phyloP scores from a whole-genome alignment of 1,139 yeast species.

The Starmera stellimalicola region DNA sequence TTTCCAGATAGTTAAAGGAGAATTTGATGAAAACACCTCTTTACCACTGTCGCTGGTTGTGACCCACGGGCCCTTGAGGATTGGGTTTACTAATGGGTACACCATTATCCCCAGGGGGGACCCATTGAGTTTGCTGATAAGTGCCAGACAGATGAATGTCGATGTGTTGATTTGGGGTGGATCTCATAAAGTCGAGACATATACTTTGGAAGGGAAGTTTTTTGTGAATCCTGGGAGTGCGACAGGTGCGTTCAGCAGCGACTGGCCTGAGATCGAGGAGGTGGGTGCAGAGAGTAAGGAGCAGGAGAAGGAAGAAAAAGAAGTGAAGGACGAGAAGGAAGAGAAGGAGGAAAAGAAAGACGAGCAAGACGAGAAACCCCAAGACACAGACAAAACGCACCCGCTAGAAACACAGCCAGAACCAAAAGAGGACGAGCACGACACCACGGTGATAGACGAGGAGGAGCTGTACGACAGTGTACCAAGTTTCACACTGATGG shows the following conservation, averaged over 20 bases:
- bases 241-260: constrained; percentile 75
- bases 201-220: constrained; percentile 84
- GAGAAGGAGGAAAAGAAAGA: constrained; percentile 24
- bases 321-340: constrained; percentile 14
- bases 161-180: constrained; percentile 97
- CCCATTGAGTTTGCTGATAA: constrained; percentile 70
- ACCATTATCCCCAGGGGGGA: constrained; percentile 80
- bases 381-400: not conserved
- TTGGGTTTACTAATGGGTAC: constrained; percentile 83
- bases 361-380: constrained; percentile 7
- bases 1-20: constrained; percentile 75
- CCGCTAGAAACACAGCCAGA: constrained; percentile 4
- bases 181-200: constrained; percentile 86
- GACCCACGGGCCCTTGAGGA: constrained; percentile 58
- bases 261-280: constrained; percentile 36
- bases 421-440: constrained; percentile 13
- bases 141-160: constrained; percentile 87
- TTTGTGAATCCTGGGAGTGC: constrained; percentile 95
- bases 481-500: constrained; percentile 88
- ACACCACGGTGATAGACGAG: constrained; percentile 11
- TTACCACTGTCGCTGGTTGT: constrained; percentile 62
- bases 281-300: constrained; percentile 15
- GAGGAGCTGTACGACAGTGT: constrained; percentile 29
- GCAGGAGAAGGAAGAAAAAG: constrained; percentile 13
- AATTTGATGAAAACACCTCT: constrained; percentile 36